Percentiles rank a stretch among this genome's conserved stretches.
Evolutionary conservation across 495 filamentous ascomycete species (phyloP).

Genomic region (Penicillium herquei): DNA sequence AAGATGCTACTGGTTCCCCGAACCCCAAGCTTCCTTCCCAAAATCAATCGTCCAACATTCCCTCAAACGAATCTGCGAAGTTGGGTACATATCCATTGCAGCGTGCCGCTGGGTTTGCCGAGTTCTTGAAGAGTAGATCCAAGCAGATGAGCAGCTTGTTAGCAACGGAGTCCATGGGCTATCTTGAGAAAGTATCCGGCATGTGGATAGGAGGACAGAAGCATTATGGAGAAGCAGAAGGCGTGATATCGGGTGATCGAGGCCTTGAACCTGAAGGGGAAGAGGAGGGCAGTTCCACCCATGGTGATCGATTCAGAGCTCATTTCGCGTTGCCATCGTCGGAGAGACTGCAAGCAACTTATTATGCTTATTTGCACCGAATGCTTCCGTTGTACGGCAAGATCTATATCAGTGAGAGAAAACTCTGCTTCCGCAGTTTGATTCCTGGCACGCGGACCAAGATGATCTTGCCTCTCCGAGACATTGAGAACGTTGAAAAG

Average conservation of each 20-base stretch:
- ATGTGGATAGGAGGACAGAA: constrained; percentile 93
- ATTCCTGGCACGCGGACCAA: constrained; percentile 90
- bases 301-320: constrained; percentile 74
- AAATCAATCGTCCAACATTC: constrained; percentile 3
- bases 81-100: constrained; percentile 80
- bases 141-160: constrained; percentile 82
- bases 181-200: constrained; percentile 93
- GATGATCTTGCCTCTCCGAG: constrained; percentile 84
- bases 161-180: constrained; percentile 93
- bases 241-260: constrained; percentile 60
- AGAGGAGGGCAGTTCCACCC: constrained; percentile 59
- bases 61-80: constrained; percentile 57
- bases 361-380: constrained; percentile 83
- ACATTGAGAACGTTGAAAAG: constrained; percentile 91
- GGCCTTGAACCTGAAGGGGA: constrained; percentile 65
- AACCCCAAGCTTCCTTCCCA: constrained; percentile 14
- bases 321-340: constrained; percentile 85
- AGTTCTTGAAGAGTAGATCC: constrained; percentile 72
- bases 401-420: constrained; percentile 88
- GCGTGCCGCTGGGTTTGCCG: constrained; percentile 80
- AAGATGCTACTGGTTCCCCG: constrained; percentile 16
- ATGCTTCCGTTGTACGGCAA: constrained; percentile 94
- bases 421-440: constrained; percentile 91
- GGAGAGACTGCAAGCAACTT: constrained; percentile 87
- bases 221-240: constrained; percentile 80